These are phyloP conservation scores for Microsporum ferrugineum DNA, from an alignment of 2,329 filamentous ascomycete species.

Conservation along the genomic window DNA sequence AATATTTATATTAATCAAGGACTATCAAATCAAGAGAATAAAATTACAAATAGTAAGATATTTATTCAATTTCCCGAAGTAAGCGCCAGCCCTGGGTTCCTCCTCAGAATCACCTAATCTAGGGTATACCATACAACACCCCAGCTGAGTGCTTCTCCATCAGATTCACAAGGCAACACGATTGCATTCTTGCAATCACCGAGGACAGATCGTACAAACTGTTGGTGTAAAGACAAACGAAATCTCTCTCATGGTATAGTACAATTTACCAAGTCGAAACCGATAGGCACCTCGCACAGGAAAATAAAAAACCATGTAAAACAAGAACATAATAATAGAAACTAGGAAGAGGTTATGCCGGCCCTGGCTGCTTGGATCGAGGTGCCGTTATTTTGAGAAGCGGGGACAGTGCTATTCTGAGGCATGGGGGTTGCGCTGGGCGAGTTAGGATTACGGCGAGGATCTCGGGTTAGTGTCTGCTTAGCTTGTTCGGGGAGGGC, in stretches of 20 bases:
- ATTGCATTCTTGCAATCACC: not conserved
- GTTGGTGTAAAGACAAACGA: not conserved
- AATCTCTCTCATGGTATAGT: not conserved
- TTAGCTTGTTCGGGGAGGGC: conserved; percentile 15
- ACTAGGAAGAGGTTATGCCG: not conserved
- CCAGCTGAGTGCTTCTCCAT: not conserved
- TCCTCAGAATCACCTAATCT: not conserved
- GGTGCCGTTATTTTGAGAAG: not conserved
- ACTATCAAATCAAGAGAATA: not conserved
- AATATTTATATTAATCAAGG: not conserved
- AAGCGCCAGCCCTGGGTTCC: not conserved
- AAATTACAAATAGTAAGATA: not conserved
- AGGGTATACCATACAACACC: not conserved
- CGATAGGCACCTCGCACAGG: not conserved
- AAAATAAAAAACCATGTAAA: not conserved
- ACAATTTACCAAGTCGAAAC: not conserved
- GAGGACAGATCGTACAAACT: not conserved
- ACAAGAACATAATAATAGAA: not conserved
- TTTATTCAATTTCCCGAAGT: not conserved
- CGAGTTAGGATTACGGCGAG: not conserved
- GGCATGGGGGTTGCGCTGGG: not conserved
- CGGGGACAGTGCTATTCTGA: not conserved
- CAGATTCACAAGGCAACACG: not conserved
- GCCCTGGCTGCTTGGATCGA: not conserved
- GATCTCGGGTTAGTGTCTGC: not conserved